These are phyloP conservation scores for Calamus simplicifolius DNA, from an alignment of 176 grass and related monocot species.

Conservation along the genomic window DNA sequence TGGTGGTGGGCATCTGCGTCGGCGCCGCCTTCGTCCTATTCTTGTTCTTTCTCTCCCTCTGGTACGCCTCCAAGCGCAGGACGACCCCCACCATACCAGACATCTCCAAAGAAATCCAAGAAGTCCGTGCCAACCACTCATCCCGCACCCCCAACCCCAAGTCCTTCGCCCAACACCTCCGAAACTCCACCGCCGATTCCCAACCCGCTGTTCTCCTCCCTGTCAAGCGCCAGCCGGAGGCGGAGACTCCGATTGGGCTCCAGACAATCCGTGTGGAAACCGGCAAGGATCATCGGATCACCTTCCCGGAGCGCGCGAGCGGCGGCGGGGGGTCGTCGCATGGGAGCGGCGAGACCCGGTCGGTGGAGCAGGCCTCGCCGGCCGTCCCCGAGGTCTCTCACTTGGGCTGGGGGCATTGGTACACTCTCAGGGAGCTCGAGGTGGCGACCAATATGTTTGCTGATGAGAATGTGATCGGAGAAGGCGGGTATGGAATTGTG, in stretches of 20 bases:
- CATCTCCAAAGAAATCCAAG: slow-evolving; percentile 42
- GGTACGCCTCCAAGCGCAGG: slow-evolving; percentile 40
- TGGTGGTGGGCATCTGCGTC: slow-evolving; percentile 64
- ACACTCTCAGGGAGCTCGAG: slow-evolving; percentile 91
- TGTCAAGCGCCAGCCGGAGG: no score
- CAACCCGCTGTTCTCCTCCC: background rate
- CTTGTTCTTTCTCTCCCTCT: slow-evolving; percentile 64
- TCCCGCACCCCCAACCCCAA: slow-evolving; percentile 11
- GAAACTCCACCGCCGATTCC: slow-evolving; percentile 30
- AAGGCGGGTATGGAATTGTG: slow-evolving; percentile 93
- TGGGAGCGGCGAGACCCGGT: slow-evolving; percentile 67
- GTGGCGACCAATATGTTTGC: slow-evolving; percentile 71
- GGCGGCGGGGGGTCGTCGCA: slow-evolving; percentile 59
- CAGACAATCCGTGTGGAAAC: slow-evolving; percentile 72
- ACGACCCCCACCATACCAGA: slow-evolving; percentile 12
- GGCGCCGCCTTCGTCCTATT: slow-evolving; percentile 80
- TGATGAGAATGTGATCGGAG: slow-evolving; percentile 84
- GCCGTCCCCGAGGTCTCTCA: slow-evolving; percentile 67
- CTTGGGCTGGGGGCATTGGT: slow-evolving; percentile 93
- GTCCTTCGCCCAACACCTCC: slow-evolving; percentile 29
- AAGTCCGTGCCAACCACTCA: slow-evolving; percentile 31
- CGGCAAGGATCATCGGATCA: slow-evolving; percentile 91
- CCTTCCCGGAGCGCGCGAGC: slow-evolving; percentile 61
- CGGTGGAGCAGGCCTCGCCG: slow-evolving; percentile 36
- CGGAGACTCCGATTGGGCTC: slow-evolving; percentile 7